A percentile compares a stretch with the other conserved stretches of the same genome.
phyloP scores from a whole-genome alignment of 768 basidiomycete species.

The Nidularia pulvinata region DNA sequence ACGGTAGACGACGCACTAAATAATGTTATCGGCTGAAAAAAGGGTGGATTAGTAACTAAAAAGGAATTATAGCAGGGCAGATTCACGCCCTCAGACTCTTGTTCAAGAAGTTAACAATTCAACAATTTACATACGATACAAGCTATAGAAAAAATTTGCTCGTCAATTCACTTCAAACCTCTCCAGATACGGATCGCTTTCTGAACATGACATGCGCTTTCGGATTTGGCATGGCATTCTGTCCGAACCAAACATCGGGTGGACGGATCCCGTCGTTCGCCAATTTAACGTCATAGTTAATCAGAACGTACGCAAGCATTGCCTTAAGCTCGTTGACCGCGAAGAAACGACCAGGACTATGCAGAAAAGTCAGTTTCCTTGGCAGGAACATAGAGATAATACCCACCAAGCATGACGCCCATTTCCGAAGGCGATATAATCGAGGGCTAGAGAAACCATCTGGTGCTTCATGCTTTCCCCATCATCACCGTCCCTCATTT shows the following conservation, averaged over 20 bases:
- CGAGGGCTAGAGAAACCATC: slow-evolving; percentile 21
- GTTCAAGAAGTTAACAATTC: too few species aligned
- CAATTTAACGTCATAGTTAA: slow-evolving; percentile 38
- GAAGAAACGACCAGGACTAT: slow-evolving; percentile 41
- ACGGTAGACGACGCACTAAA: too few species aligned
- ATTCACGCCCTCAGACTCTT: too few species aligned
- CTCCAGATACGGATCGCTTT: slow-evolving; percentile 5
- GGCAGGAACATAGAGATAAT: not conserved
- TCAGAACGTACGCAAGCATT: slow-evolving; percentile 32
- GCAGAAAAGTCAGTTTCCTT: not conserved
- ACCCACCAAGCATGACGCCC: slow-evolving; percentile 31
- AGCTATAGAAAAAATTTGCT: too few species aligned
- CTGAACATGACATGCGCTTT: slow-evolving; percentile 33
- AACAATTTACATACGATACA: too few species aligned
- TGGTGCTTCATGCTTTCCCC: slow-evolving; percentile 30
- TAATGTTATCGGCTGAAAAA: too few species aligned
- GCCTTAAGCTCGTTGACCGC: slow-evolving; percentile 42
- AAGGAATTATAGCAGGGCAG: too few species aligned
- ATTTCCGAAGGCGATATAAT: slow-evolving; percentile 35
- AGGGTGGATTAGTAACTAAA: too few species aligned
- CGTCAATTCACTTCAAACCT: not conserved
- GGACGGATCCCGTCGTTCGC: slow-evolving; percentile 16
- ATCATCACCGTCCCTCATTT: slow-evolving; percentile 25
- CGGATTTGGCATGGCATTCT: slow-evolving; percentile 21
- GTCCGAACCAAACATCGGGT: slow-evolving; percentile 6